A percentile compares a stretch with the other conserved stretches of the same genome.
Conservation (phyloP, 805 yeast genomes). For the Komagataella mondaviorum region DNA sequence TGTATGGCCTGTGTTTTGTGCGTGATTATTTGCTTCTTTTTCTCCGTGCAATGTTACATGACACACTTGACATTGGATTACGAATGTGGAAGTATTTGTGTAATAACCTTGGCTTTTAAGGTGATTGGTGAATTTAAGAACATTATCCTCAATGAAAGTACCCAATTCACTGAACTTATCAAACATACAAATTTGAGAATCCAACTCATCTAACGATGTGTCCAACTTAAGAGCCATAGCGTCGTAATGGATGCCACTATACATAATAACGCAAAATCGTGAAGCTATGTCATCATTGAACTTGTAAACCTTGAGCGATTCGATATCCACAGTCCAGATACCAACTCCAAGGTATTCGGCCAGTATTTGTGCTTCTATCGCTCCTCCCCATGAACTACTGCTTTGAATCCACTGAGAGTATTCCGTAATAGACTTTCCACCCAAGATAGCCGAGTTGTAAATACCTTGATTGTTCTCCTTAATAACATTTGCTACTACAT, state of each 20-base stretch:
- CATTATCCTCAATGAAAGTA: slow-evolving; percentile 19
- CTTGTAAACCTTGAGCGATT: slow-evolving; percentile 39
- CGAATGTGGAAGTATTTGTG: slow-evolving; percentile 50
- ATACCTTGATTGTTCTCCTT: slow-evolving; percentile 21
- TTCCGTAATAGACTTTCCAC: slow-evolving; percentile 34
- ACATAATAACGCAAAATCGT: slow-evolving; percentile 38
- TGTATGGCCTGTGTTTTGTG: slow-evolving; percentile 44
- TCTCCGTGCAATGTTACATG: slow-evolving; percentile 42
- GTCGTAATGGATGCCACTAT: slow-evolving; percentile 69
- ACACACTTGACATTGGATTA: slow-evolving; percentile 46
- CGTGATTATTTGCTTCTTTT: slow-evolving; percentile 50
- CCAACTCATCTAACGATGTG: slow-evolving; percentile 12
- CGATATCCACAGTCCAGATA: slow-evolving; percentile 52
- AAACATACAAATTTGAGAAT: slow-evolving; percentile 28
- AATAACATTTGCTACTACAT: slow-evolving; percentile 35
- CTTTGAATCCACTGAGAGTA: slow-evolving; percentile 50
- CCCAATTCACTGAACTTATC: slow-evolving; percentile 17
- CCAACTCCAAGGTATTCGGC: slow-evolving; percentile 35
- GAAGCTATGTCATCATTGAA: slow-evolving; percentile 27
- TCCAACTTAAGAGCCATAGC: slow-evolving; percentile 28
- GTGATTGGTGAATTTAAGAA: slow-evolving; percentile 23
- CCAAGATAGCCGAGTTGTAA: slow-evolving; percentile 46
- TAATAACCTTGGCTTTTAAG: slow-evolving; percentile 41
- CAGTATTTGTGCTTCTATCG: slow-evolving; percentile 57
- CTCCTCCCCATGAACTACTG: slow-evolving; percentile 72